Percentiles rank a stretch among this genome's conserved stretches.
These are phyloP conservation scores for Rubus parviflorus DNA, from an alignment of 306 rosid species.

Conservation along the genomic window DNA sequence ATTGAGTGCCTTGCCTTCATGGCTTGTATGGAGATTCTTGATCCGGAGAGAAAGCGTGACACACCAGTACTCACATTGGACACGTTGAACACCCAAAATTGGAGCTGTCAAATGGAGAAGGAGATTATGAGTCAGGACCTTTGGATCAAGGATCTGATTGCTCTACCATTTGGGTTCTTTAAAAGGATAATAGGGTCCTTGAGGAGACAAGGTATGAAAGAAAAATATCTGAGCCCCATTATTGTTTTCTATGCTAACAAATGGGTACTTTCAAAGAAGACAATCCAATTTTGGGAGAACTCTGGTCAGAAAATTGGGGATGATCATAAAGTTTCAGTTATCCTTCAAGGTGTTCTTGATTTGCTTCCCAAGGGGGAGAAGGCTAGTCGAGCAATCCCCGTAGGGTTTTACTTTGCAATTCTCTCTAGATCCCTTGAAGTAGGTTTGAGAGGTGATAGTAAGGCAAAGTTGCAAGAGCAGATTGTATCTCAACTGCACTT, in stretches of 20 bases:
- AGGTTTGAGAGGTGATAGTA: conserved; percentile 40
- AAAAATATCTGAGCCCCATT: conserved; percentile 69
- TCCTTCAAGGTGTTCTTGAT: conserved; percentile 72
- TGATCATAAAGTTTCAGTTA: conserved; percentile 37
- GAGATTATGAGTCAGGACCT: conserved; percentile 55
- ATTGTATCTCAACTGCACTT: conserved; percentile 60
- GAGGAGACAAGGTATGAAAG: conserved; percentile 93
- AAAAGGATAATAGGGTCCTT: conserved; percentile 66
- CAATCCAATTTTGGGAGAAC: conserved; percentile 47
- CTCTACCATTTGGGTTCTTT: conserved; percentile 73
- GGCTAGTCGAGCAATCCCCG: conserved; percentile 63
- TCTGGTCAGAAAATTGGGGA: conserved; percentile 38
- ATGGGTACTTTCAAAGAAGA: conserved; percentile 61
- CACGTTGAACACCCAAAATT: conserved; percentile 48
- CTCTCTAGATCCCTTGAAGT: conserved; percentile 68
- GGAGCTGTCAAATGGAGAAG: conserved; percentile 60
- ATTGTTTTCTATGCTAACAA: conserved; percentile 78
- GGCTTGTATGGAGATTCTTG: conserved; percentile 97
- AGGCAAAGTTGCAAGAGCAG: conserved; percentile 54
- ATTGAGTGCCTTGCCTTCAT: conserved; percentile 88
- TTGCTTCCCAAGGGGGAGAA: conserved; percentile 60
- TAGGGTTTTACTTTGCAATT: conserved; percentile 76
- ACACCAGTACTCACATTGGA: conserved; percentile 64
- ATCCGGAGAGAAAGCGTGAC: conserved; percentile 68
- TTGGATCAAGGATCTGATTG: conserved; percentile 87